Evolutionary conservation across 805 yeast genomes (phyloP).

Genomic region (Yarrowia sp.): DNA sequence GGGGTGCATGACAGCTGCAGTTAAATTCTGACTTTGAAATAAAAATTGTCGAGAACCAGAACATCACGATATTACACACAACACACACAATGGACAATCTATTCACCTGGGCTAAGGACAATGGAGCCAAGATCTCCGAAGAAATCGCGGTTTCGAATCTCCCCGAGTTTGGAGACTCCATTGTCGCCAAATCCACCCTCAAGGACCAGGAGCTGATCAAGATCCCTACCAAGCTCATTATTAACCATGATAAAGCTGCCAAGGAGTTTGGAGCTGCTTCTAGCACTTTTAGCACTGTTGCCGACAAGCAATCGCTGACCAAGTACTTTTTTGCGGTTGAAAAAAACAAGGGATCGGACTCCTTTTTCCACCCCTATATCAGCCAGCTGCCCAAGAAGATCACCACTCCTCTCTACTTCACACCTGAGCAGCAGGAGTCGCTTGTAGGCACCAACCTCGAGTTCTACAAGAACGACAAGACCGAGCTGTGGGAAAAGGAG

Average conservation of each 20-base stretch:
- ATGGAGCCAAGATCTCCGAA: slow-evolving; percentile 37
- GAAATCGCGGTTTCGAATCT: slow-evolving; percentile 31
- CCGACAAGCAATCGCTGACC: slow-evolving; percentile 33
- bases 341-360: slow-evolving; percentile 34
- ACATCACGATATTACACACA: not conserved
- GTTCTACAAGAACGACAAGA: slow-evolving; percentile 59
- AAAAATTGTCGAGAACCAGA: not conserved
- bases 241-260: slow-evolving; percentile 42
- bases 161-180: slow-evolving; percentile 40
- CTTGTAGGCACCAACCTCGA: slow-evolving; percentile 75
- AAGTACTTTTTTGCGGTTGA: slow-evolving; percentile 31
- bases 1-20: not conserved
- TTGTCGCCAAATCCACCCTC: slow-evolving; percentile 40
- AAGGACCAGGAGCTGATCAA: slow-evolving; percentile 36
- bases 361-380: slow-evolving; percentile 55
- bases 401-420: slow-evolving; percentile 68
- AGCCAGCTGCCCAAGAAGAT: slow-evolving; percentile 57
- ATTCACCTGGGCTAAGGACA: slow-evolving; percentile 39
- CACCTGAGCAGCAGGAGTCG: slow-evolving; percentile 56
- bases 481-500: slow-evolving; percentile 60
- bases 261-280: slow-evolving; percentile 39
- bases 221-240: slow-evolving; percentile 41
- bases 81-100: slow-evolving; percentile 31
- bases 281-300: slow-evolving; percentile 10
- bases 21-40: slow-evolving; percentile 1